phyloP scores from a whole-genome alignment of 1,284 basidiomycete species.

The Ceratobasidium theobromae region DNA sequence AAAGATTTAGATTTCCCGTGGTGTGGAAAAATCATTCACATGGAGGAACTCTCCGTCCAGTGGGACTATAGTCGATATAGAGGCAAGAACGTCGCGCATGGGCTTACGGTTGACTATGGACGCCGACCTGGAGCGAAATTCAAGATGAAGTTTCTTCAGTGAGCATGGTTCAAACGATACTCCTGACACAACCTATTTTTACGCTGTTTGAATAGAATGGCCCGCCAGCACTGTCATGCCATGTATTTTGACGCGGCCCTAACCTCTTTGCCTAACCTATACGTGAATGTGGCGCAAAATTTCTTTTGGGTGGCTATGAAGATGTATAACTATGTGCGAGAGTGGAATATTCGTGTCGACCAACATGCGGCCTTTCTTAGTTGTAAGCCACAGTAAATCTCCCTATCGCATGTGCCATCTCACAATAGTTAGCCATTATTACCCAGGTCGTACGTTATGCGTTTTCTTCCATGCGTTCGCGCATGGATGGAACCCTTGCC shows the following conservation, averaged over 20 bases:
- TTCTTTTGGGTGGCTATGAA: conserved; percentile 87
- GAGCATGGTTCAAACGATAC: not conserved
- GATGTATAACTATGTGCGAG: conserved; percentile 77
- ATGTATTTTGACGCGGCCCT: conserved; percentile 77
- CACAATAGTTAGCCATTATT: conserved; percentile 52
- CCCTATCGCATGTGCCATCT: not conserved
- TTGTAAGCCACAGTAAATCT: conserved; percentile 47
- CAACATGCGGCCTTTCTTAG: conserved; percentile 55
- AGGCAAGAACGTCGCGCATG: conserved; percentile 55
- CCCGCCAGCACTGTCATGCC: conserved; percentile 67
- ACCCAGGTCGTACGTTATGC: conserved; percentile 59
- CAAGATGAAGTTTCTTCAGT: conserved; percentile 69
- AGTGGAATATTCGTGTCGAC: conserved; percentile 54
- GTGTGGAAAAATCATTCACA: conserved; percentile 84
- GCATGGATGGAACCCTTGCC: conserved; percentile 51
- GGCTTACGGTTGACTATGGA: conserved; percentile 65
- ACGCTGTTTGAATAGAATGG: conserved; percentile 50
- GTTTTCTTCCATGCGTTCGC: conserved; percentile 55
- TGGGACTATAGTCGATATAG: conserved; percentile 71
- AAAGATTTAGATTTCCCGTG: conserved; percentile 87
- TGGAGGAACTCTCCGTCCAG: conserved; percentile 70
- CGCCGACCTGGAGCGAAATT: conserved; percentile 61
- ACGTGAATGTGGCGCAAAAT: conserved; percentile 84
- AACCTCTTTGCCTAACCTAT: conserved; percentile 64
- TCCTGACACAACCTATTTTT: conserved; percentile 5